These are phyloP conservation scores for Pleomassaria siparia DNA, from an alignment of 2,329 filamentous ascomycete species.

Conservation along the genomic window DNA sequence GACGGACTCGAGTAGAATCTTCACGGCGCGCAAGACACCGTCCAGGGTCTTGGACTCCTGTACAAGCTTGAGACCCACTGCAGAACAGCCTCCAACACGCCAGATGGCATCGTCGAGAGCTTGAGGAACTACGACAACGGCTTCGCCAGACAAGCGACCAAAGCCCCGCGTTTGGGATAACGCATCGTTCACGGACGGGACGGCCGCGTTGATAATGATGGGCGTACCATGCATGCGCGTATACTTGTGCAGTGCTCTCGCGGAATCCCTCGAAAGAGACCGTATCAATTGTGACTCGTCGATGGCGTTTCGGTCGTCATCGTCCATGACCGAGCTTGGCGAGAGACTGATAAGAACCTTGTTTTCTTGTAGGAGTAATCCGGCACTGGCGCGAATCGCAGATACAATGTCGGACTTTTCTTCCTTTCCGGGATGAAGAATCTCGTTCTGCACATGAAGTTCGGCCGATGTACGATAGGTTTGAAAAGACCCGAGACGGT, in stretches of 20 bases:
- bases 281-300: constrained; percentile 75
- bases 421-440: constrained; percentile 84
- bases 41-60: constrained; percentile 72
- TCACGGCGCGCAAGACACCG: constrained; percentile 72
- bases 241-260: constrained; percentile 67
- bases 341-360: constrained; percentile 82
- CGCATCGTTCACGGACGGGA: constrained; percentile 86
- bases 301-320: constrained; percentile 71
- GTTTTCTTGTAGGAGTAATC: constrained; percentile 76
- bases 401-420: constrained; percentile 88
- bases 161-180: constrained; percentile 79
- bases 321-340: constrained; percentile 75
- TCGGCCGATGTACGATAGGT: constrained; percentile 93
- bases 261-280: constrained; percentile 72
- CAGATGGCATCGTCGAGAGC: constrained; percentile 90
- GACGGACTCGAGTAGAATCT: constrained; percentile 83
- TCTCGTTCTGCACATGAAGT: constrained; percentile 87
- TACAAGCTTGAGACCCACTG: constrained; percentile 80
- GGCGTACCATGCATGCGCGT: constrained; percentile 74
- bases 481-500: constrained; percentile 92
- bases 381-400: constrained; percentile 84
- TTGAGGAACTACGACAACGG: constrained; percentile 77
- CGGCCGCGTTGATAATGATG: constrained; percentile 83
- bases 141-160: constrained; percentile 78
- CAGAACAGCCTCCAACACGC: constrained; percentile 88